phyloP scores from a whole-genome alignment of 2,329 filamentous ascomycete genomes.

The Talaromyces sp. region DNA sequence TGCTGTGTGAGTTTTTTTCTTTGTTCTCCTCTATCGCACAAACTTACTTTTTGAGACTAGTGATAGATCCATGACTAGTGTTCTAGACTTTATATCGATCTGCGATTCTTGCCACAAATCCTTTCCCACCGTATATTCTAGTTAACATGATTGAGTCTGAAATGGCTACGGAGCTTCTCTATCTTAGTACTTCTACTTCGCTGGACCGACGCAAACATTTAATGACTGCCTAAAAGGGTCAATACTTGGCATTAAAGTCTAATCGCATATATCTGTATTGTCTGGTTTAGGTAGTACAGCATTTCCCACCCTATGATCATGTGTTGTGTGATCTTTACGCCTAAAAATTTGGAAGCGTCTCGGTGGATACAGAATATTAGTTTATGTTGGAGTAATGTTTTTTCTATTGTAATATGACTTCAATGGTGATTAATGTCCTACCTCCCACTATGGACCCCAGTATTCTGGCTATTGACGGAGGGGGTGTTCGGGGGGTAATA shows the following conservation, averaged over 20 bases:
- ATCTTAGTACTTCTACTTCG: background rate
- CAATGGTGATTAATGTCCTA: constrained; percentile 23
- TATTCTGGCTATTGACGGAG: constrained; percentile 29
- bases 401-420: constrained; percentile 18
- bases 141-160: background rate
- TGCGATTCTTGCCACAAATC: constrained; percentile 1
- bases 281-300: constrained; percentile 19
- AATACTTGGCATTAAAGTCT: constrained; percentile 20
- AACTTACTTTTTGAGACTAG: constrained; percentile 12
- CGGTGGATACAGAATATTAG: background rate
- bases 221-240: constrained; percentile 16
- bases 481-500: constrained; percentile 25
- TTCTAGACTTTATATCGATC: constrained; percentile 20
- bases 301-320: constrained; percentile 23
- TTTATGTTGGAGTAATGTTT: constrained; percentile 2
- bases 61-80: constrained; percentile 18
- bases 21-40: background rate
- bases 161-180: background rate
- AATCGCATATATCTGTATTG: constrained; percentile 25
- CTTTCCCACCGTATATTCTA: background rate
- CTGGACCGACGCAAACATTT: background rate
- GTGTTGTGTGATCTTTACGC: constrained; percentile 24
- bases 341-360: constrained; percentile 21
- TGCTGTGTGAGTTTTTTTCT: constrained; percentile 8
- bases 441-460: constrained; percentile 25